phyloP scores from a whole-genome alignment of 2,329 filamentous ascomycete species.

The Alternaria consortialis region DNA sequence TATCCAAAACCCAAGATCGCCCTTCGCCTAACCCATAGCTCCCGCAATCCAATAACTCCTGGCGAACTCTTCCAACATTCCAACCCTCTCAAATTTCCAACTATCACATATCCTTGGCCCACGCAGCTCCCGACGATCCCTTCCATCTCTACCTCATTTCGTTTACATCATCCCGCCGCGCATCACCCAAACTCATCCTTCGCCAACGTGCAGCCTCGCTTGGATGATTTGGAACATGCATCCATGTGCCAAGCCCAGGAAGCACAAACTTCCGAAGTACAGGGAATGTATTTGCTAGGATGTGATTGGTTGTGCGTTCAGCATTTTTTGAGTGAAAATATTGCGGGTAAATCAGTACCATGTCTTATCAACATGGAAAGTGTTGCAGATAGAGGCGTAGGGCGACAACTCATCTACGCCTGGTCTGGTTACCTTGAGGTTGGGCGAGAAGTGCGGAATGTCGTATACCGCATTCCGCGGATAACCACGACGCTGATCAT shows the following conservation, averaged over 20 bases:
- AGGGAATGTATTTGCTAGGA: not conserved
- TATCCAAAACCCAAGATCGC: not conserved
- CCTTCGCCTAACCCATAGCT: not conserved
- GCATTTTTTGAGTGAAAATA: not conserved
- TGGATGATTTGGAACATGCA: not conserved
- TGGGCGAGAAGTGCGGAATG: not conserved
- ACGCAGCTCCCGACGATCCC: not conserved
- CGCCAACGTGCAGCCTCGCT: not conserved
- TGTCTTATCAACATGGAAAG: not conserved
- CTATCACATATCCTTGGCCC: not conserved
- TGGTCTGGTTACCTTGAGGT: not conserved
- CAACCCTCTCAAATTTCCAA: not conserved
- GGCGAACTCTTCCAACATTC: not conserved
- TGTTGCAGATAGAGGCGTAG: not conserved
- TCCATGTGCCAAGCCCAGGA: not conserved
- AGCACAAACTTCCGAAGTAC: not conserved
- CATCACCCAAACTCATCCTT: not conserved
- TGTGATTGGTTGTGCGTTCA: not conserved
- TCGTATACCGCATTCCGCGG: not conserved
- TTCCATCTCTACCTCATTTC: not conserved
- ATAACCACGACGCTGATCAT: not conserved
- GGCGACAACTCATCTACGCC: not conserved
- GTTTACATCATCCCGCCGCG: not conserved
- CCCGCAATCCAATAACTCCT: not conserved
- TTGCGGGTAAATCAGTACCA: not conserved